A percentile compares a stretch with the other conserved stretches of the same genome.
Conservation (phyloP, 2,329 filamentous ascomycete species). For the Scleromitrula shiraiana region DNA sequence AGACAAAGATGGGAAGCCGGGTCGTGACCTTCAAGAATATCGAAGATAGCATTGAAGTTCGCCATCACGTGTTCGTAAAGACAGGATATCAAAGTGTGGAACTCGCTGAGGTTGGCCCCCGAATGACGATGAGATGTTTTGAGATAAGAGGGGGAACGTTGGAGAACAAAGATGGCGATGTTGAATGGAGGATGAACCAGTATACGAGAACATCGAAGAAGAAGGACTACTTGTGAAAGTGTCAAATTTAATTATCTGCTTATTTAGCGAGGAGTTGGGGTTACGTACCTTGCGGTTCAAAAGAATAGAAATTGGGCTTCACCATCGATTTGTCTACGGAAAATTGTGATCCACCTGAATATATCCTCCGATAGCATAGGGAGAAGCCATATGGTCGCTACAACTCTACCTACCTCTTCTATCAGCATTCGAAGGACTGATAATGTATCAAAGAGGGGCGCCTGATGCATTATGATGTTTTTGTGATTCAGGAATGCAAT, state of each 20-base stretch:
- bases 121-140: constrained; percentile 96
- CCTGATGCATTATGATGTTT: constrained; percentile 1
- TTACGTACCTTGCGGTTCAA: constrained; percentile 13
- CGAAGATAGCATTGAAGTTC: constrained; percentile 86
- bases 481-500: background rate
- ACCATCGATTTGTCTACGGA: constrained; percentile 8
- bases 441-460: background rate
- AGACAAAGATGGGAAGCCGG: constrained; percentile 72
- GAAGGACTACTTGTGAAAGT: constrained; percentile 78
- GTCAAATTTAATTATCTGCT: constrained; percentile 14
- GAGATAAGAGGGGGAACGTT: constrained; percentile 87
- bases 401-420: constrained; percentile 10
- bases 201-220: constrained; percentile 91
- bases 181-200: constrained; percentile 93
- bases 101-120: constrained; percentile 79
- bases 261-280: constrained; percentile 29
- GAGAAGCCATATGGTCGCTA: constrained; percentile 8
- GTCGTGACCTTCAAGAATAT: constrained; percentile 94
- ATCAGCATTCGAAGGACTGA: constrained; percentile 3
- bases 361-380: constrained; percentile 7
- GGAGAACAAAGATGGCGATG: constrained; percentile 90
- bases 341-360: constrained; percentile 3
- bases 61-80: constrained; percentile 89
- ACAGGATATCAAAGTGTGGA: constrained; percentile 87
- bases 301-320: constrained; percentile 6